Percentiles rank a stretch among this genome's conserved stretches.
Conservation (phyloP, 306 rosid species). For the Delonix regia region DNA sequence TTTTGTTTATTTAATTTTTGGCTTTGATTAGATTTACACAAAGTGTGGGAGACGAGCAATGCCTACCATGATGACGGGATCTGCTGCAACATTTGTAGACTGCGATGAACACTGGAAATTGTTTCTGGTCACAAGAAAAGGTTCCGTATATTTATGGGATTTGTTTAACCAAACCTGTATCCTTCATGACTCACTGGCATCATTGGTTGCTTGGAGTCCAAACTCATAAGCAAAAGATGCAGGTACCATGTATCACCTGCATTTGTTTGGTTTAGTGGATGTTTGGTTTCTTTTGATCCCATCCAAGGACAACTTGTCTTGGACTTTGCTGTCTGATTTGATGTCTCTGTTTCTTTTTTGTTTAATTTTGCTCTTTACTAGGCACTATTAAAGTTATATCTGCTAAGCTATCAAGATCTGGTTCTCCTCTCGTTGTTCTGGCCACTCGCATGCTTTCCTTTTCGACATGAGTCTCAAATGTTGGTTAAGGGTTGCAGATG, state of each 20-base stretch:
- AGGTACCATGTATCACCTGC: constrained; percentile 49
- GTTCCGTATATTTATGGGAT: constrained; percentile 65
- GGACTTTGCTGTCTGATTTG: neutral
- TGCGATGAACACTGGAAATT: constrained; percentile 66
- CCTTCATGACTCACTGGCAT: constrained; percentile 58
- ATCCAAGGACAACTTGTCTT: constrained; percentile 5
- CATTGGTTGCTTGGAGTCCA: constrained; percentile 52
- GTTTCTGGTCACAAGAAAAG: constrained; percentile 65
- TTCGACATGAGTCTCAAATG: constrained; percentile 83
- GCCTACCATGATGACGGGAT: constrained; percentile 90
- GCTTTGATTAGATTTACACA: constrained; percentile 71
- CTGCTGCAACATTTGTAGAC: constrained; percentile 81
- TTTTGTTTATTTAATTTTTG: constrained; percentile 37
- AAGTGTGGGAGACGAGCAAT: constrained; percentile 88
- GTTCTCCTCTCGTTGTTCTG: constrained; percentile 74
- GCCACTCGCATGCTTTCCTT: constrained; percentile 87
- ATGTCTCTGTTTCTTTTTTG: constrained; percentile 2
- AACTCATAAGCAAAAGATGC: constrained; percentile 64
- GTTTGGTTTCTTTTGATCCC: constrained; percentile 5
- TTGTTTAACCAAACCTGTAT: constrained; percentile 54
- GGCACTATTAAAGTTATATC: constrained; percentile 59
- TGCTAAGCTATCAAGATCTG: constrained; percentile 56
- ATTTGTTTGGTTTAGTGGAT: neutral
- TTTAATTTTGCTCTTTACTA: constrained; percentile 28
- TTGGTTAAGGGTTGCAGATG: constrained; percentile 97